Evolutionary conservation across 768 basidiomycete genomes (phyloP).

Genomic region (Boletus vermiculosoides): DNA sequence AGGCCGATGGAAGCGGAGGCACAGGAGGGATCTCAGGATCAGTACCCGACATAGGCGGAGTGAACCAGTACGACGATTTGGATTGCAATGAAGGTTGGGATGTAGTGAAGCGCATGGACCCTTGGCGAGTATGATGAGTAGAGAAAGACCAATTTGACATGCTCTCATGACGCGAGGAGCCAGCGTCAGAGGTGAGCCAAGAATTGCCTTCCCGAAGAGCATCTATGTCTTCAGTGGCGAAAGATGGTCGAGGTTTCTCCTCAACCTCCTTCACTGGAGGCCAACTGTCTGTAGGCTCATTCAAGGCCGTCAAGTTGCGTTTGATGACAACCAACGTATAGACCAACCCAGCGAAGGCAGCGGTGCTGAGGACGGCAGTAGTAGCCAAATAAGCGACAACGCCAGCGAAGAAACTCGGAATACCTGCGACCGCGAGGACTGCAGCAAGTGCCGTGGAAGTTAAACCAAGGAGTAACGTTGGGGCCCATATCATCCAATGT

Average conservation of each 20-base stretch:
- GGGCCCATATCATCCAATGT: conserved; percentile 75
- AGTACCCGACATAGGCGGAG: conserved; percentile 43
- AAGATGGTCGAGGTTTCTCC: conserved; percentile 59
- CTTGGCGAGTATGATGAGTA: conserved; percentile 52
- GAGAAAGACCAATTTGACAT: conserved; percentile 73
- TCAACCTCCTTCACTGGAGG: conserved; percentile 53
- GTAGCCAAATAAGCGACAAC: conserved; percentile 55
- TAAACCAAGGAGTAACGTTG: conserved; percentile 51
- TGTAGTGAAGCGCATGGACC: conserved; percentile 13
- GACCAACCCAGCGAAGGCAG: conserved; percentile 58
- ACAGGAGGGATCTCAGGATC: conserved; percentile 54
- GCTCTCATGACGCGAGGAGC: conserved; percentile 52
- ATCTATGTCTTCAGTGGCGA: conserved; percentile 70
- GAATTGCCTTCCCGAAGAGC: conserved; percentile 72
- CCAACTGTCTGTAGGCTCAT: conserved; percentile 56
- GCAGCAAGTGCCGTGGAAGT: conserved; percentile 61
- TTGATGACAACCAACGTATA: conserved; percentile 64
- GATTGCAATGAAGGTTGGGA: conserved; percentile 35
- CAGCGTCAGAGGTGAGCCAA: conserved; percentile 73
- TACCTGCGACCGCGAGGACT: conserved; percentile 52
- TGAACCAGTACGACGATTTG: conserved; percentile 68
- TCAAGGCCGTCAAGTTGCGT: conserved; percentile 57
- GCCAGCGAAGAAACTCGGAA: conserved; percentile 58
- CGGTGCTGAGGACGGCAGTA: conserved; percentile 50
- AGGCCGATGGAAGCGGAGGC: conserved; percentile 55